These are phyloP conservation scores for Candida cerambycidarum DNA, from an alignment of 805 yeast genomes.

Conservation along the genomic window DNA sequence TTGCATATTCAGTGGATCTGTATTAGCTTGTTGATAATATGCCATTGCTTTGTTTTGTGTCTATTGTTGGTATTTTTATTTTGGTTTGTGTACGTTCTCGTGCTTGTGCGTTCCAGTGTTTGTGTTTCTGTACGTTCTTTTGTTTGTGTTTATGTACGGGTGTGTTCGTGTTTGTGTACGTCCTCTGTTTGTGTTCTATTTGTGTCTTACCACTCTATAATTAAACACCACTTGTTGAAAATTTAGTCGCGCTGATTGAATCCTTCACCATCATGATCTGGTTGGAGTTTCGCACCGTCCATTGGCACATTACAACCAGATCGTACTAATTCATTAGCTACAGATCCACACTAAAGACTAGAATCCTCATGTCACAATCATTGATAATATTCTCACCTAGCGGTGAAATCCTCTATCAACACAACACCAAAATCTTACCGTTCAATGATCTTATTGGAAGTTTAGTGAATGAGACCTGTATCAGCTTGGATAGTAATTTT, in stretches of 20 bases:
- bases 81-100: background rate
- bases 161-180: too few species aligned
- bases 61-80: background rate
- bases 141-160: too few species aligned
- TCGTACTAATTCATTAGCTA: too few species aligned
- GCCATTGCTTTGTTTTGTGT: conserved; percentile 28
- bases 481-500: conserved; percentile 33
- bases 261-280: too few species aligned
- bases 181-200: too few species aligned
- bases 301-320: too few species aligned
- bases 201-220: too few species aligned
- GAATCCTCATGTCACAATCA: conserved; percentile 37
- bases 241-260: too few species aligned
- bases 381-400: conserved; percentile 36
- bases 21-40: conserved; percentile 32
- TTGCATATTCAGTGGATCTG: conserved; percentile 35
- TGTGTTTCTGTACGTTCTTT: too few species aligned
- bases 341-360: background rate
- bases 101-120: too few species aligned
- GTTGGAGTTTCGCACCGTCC: too few species aligned
- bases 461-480: conserved; percentile 34
- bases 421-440: conserved; percentile 34
- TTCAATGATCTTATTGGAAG: conserved; percentile 39
- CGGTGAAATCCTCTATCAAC: conserved; percentile 37
- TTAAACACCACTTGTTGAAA: too few species aligned